Evolutionary conservation across 208 protist species (phyloP), one percentile per base, ranked within the genome.

Genomic region (Leptomonas pyrrhocoris): DNA sequence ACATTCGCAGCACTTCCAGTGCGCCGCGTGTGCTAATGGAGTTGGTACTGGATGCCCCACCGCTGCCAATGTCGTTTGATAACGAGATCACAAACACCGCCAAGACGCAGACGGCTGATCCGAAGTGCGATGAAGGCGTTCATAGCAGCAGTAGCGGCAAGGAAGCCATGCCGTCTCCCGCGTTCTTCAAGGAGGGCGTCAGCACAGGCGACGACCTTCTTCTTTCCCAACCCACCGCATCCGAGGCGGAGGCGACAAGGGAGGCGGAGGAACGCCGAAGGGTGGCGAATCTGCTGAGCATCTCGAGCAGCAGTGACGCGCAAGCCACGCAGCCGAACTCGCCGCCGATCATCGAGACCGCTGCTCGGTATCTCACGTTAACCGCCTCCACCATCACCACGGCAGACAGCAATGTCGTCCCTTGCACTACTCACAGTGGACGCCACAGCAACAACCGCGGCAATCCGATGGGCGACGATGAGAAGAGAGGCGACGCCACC

Each of bases 21-120:
- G 61, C 48, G 45, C 61, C 61, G 9, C 61, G 57, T 21, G 31
- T 30, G 48, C 34, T 67, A 21, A 67, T 57, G 61, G 23, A 34
- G 28, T 48, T 67, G 46, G 36, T 67, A 34, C 23, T 67, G n/a
- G 61, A 67, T 19, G 48, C 61, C 3, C 61, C 16, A 12, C 46
- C 34, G 18, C 34, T 57, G 21, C 46, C 59, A 19, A 21, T 43
- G 46, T 19, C 45, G 0, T 4, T 15, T 21, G 57, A 23, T 1
- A 40, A 49, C 16, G 57, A 63, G 42, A 27, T n/a, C n/a, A n/a
- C 42, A 25, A 49, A 34, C 4, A 21, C 34, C 34, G 3, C 55
- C 36, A 23, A 28, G 40, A 13, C 8, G 23, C 38, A 27, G 19
- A 40, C 8, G n/a, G 34, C 7, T n/a, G 31, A 6, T 6, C 23